Conservation (phyloP, 2,329 filamentous ascomycete species). For the Colletotrichum trifolii region DNA sequence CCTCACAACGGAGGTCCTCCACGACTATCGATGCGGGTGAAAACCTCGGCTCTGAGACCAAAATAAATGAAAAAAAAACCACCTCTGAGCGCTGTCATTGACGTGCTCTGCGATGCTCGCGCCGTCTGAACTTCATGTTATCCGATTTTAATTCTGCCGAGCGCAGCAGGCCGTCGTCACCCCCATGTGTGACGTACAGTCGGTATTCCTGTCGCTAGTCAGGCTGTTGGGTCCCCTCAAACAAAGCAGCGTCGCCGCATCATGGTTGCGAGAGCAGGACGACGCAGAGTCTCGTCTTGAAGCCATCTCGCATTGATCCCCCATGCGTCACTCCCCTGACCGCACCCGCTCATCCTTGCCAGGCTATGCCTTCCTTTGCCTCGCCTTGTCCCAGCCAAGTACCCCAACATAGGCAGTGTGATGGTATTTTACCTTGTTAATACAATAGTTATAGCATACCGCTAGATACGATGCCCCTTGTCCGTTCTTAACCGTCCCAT, state of each 20-base stretch:
- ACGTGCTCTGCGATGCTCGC: not conserved
- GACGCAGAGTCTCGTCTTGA: constrained; percentile 15
- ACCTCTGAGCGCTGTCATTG: not conserved
- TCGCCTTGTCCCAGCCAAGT: not conserved
- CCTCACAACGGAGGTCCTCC: not conserved
- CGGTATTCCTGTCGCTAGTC: constrained; percentile 7
- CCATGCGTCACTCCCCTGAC: constrained; percentile 29
- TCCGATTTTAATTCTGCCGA: not conserved
- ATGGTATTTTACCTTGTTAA: not conserved
- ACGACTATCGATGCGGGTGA: too few species aligned
- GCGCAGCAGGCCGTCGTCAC: too few species aligned
- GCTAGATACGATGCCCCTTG: too few species aligned
- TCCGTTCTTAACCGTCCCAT: constrained; percentile 11
- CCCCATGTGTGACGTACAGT: not conserved
- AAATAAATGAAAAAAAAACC: too few species aligned
- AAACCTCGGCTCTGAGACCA: too few species aligned
- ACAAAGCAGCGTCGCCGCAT: constrained; percentile 1
- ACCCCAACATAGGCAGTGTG: not conserved
- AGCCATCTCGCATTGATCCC: constrained; percentile 31
- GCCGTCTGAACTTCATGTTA: constrained; percentile 31
- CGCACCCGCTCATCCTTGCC: constrained; percentile 24
- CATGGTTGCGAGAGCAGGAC: constrained; percentile 13
- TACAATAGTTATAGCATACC: too few species aligned
- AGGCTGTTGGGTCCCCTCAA: constrained; percentile 10
- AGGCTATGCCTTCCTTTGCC: not conserved